Evolutionary conservation across 352 stramenopile species (phyloP).

Genomic region (Phytophthora palmivora): DNA sequence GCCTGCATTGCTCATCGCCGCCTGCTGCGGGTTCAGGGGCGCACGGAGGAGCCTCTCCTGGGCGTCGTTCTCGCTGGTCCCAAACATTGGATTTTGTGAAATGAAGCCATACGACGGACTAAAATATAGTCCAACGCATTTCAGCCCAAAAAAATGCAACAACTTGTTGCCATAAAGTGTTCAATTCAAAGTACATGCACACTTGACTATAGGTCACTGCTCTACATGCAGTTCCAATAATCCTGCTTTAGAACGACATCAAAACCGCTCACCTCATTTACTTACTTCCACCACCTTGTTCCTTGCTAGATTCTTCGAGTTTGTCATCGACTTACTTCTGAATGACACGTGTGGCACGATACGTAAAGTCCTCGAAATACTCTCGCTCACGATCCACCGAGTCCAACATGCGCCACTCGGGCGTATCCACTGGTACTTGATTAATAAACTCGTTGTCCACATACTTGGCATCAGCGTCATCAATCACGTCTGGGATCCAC

Average conservation of each 20-base stretch:
- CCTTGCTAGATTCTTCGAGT: constrained; percentile 4
- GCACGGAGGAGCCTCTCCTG: constrained; percentile 39
- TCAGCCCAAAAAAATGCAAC: too few relatives aligned
- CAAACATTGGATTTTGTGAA: constrained; percentile 38
- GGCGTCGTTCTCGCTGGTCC: constrained; percentile 29
- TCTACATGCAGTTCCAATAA: constrained; percentile 31
- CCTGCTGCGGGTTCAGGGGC: constrained; percentile 45
- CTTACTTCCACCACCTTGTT: constrained; percentile 19
- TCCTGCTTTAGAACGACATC: constrained; percentile 27
- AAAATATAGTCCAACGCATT: not conserved
- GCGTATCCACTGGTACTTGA: constrained; percentile 86
- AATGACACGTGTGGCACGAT: constrained; percentile 77
- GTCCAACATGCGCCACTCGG: constrained; percentile 90
- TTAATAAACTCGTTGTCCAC: constrained; percentile 91
- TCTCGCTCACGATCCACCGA: constrained; percentile 86
- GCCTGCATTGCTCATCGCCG: constrained; percentile 19
- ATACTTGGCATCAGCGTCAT: constrained; percentile 88
- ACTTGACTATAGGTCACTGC: constrained; percentile 23
- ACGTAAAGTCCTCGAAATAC: constrained; percentile 89
- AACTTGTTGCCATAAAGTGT: constrained; percentile 3
- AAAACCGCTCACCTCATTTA: constrained; percentile 26
- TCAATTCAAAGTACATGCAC: constrained; percentile 38
- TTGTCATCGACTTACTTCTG: constrained; percentile 50
- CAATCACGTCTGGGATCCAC: constrained; percentile 84
- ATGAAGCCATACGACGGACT: constrained; percentile 4